These are phyloP conservation scores for Agaricales sp. DNA, from an alignment of 1,284 basidiomycete species.

Conservation along the genomic window DNA sequence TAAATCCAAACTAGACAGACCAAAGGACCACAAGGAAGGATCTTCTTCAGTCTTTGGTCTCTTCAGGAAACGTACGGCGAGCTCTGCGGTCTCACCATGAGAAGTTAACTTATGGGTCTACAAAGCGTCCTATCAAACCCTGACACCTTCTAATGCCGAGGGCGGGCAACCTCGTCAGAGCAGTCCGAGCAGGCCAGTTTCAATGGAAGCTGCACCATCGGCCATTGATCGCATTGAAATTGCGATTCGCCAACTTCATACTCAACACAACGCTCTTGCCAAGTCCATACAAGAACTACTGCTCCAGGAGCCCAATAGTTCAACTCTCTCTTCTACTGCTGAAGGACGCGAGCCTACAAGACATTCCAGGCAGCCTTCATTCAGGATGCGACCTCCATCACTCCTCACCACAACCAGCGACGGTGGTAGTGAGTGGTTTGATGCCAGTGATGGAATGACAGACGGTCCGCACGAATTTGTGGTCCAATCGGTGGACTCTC, in stretches of 20 bases:
- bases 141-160: neutral
- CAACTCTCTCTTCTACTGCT: neutral
- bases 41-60: conserved; percentile 32
- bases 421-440: conserved; percentile 59
- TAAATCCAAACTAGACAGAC: conserved; percentile 26
- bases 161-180: neutral
- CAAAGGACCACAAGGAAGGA: conserved; percentile 26
- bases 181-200: neutral
- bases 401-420: conserved; percentile 47
- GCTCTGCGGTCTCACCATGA: neutral
- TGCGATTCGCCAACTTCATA: neutral
- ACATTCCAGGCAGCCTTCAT: neutral
- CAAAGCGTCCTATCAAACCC: neutral
- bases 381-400: conserved; percentile 27
- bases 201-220: neutral
- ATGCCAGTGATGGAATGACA: conserved; percentile 42
- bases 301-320: neutral
- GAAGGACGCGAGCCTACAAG: neutral
- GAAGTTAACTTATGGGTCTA: conserved; percentile 9
- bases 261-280: neutral
- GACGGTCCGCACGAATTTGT: conserved; percentile 62
- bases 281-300: neutral
- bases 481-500: conserved; percentile 34
- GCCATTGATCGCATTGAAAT: neutral
- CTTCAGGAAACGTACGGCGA: conserved; percentile 42